These are phyloP conservation scores for Pseudogymnoascus sp. DNA, from an alignment of 2,329 filamentous ascomycete species.

Conservation along the genomic window DNA sequence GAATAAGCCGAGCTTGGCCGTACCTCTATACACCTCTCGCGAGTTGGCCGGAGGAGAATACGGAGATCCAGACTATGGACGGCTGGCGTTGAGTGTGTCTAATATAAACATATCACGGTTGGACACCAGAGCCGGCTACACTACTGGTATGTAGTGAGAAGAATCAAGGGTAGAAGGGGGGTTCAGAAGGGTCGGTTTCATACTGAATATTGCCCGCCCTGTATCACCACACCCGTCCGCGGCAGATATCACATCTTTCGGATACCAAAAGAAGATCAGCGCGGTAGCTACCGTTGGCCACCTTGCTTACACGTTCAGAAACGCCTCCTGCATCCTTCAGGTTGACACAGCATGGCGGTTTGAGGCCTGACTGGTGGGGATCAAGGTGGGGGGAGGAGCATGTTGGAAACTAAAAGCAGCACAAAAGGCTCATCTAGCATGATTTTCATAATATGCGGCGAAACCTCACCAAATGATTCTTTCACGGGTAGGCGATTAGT, in stretches of 20 bases:
- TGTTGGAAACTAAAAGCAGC: neutral
- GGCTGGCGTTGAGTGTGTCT: neutral
- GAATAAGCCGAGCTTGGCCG: conserved; percentile 2
- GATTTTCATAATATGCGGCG: neutral
- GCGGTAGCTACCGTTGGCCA: neutral
- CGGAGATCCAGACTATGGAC: neutral
- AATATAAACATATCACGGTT: neutral
- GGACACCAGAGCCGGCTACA: neutral
- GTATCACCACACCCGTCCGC: neutral
- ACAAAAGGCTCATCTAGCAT: neutral
- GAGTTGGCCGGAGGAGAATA: neutral
- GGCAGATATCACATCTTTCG: neutral
- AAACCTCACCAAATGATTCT: neutral
- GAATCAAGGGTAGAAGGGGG: neutral
- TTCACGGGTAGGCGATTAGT: neutral
- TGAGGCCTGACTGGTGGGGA: neutral
- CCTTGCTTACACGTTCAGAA: neutral
- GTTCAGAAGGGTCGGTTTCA: neutral
- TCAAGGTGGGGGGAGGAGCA: neutral
- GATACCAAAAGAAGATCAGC: neutral
- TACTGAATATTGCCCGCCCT: neutral
- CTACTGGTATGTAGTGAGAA: neutral
- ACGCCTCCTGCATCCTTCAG: neutral
- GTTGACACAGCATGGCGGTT: neutral
- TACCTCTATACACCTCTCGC: neutral